Evolutionary conservation across 768 basidiomycete species (phyloP).

Genomic region (Paxillus ammoniavirescens): DNA sequence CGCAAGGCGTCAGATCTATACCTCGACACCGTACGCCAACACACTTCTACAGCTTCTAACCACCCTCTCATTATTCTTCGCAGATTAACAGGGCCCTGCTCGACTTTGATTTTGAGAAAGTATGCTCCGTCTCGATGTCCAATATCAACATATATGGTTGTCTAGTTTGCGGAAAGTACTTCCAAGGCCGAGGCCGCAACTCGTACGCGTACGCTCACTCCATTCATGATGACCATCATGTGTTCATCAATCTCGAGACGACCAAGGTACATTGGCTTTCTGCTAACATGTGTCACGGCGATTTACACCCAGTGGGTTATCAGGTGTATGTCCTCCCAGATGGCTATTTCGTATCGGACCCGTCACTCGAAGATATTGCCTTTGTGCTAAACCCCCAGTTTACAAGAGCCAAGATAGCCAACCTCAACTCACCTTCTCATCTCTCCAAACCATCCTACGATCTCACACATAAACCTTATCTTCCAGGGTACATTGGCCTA

Average conservation of each 20-base stretch:
- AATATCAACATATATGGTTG: slow-evolving; percentile 99
- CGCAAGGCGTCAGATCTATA: slow-evolving; percentile 79
- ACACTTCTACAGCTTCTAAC: slow-evolving; percentile 11
- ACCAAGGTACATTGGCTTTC: slow-evolving; percentile 64
- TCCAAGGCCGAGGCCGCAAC: slow-evolving; percentile 91
- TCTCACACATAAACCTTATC: slow-evolving; percentile 74
- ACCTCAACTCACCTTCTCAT: slow-evolving; percentile 56
- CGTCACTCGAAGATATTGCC: slow-evolving; percentile 93
- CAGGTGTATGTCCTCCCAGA: slow-evolving; percentile 98
- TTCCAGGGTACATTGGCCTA: slow-evolving; percentile 92
- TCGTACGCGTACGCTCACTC: slow-evolving; percentile 97
- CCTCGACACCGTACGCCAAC: slow-evolving; percentile 79
- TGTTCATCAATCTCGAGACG: slow-evolving; percentile 94
- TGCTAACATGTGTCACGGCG: slow-evolving; percentile 15
- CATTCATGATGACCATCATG: slow-evolving; percentile 97
- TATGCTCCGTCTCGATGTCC: slow-evolving; percentile 93
- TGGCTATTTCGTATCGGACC: slow-evolving; percentile 94
- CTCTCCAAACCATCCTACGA: slow-evolving; percentile 81
- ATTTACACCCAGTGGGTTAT: slow-evolving; percentile 15
- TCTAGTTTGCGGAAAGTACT: slow-evolving; percentile 97
- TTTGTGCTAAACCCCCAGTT: slow-evolving; percentile 90
- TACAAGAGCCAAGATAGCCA: slow-evolving; percentile 53
- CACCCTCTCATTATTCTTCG: slow-evolving; percentile 19
- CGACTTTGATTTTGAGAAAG: slow-evolving; percentile 99
- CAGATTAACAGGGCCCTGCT: slow-evolving; percentile 89